Conservation (phyloP, 2,329 filamentous ascomycete species). For the Stagonosporopsis chrysanthemi region DNA sequence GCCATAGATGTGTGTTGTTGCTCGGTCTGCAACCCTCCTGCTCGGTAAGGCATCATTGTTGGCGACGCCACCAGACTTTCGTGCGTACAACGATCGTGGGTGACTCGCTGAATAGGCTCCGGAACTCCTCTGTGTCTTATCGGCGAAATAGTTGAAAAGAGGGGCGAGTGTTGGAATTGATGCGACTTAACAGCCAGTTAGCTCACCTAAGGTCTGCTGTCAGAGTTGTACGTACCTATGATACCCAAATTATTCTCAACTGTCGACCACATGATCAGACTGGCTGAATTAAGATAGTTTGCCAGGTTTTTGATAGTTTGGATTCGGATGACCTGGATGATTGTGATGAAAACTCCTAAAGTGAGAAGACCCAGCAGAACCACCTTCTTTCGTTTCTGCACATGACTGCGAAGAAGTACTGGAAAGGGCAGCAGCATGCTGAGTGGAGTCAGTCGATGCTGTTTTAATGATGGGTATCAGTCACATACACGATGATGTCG, state of each 20-base stretch:
- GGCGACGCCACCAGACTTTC: slow-evolving; percentile 7
- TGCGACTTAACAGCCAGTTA: too few relatives aligned
- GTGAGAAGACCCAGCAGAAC: slow-evolving; percentile 21
- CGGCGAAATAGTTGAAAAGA: slow-evolving; percentile 26
- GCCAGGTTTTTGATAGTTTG: slow-evolving; percentile 20
- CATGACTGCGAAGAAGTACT: slow-evolving; percentile 18
- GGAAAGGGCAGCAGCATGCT: slow-evolving; percentile 28
- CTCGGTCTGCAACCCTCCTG: background rate
- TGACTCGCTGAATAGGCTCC: slow-evolving; percentile 4
- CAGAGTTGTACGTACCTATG: background rate
- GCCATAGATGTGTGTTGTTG: background rate
- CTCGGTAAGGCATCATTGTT: slow-evolving; percentile 8
- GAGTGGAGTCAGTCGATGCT: background rate
- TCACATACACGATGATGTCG: slow-evolving; percentile 22
- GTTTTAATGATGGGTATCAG: too few relatives aligned
- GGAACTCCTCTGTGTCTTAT: slow-evolving; percentile 22
- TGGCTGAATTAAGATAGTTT: slow-evolving; percentile 26
- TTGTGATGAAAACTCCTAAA: slow-evolving; percentile 25
- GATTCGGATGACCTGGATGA: slow-evolving; percentile 26
- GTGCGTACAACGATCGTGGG: slow-evolving; percentile 16
- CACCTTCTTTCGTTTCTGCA: slow-evolving; percentile 25
- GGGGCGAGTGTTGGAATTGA: slow-evolving; percentile 24
- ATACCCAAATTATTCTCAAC: slow-evolving; percentile 29
- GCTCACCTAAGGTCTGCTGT: too few relatives aligned
- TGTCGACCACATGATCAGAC: slow-evolving; percentile 27